Percentiles rank a stretch among this genome's conserved stretches.
Conservation (phyloP, 805 yeast species). For the Cyberlindnera maritima region DNA sequence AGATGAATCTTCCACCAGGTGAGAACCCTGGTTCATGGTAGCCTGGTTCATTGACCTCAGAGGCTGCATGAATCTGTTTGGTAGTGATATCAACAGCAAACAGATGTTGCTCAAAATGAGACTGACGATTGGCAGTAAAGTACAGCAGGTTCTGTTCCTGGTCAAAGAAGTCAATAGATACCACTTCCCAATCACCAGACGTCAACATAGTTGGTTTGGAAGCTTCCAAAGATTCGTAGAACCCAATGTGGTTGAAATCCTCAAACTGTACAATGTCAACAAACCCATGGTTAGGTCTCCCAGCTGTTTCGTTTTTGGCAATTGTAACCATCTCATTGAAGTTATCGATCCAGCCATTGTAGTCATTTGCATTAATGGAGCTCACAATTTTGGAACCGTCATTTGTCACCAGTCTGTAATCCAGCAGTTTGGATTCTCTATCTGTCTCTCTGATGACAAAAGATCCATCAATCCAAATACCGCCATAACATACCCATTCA, state of each 20-base stretch:
- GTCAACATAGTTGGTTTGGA: constrained; percentile 41
- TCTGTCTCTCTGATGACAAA: constrained; percentile 61
- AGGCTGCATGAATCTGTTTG: constrained; percentile 25
- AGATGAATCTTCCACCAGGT: constrained; percentile 51
- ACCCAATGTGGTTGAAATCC: constrained; percentile 64
- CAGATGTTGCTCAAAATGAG: constrained; percentile 52
- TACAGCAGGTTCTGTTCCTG: constrained; percentile 44
- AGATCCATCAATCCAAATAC: constrained; percentile 52
- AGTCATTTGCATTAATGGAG: constrained; percentile 39
- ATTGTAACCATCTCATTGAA: constrained; percentile 36
- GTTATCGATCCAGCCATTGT: constrained; percentile 61
- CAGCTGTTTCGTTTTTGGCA: constrained; percentile 33
- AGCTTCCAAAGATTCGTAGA: constrained; percentile 45
- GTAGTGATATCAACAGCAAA: constrained; percentile 44
- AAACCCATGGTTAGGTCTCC: constrained; percentile 46
- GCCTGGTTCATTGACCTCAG: constrained; percentile 37
- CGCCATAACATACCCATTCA: constrained; percentile 59
- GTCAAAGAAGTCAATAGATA: constrained; percentile 47
- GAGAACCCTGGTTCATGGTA: constrained; percentile 54
- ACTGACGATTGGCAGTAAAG: constrained; percentile 55
- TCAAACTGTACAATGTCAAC: constrained; percentile 54
- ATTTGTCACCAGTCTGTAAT: constrained; percentile 42
- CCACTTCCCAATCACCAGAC: constrained; percentile 50
- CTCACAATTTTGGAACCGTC: constrained; percentile 38
- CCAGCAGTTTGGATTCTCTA: constrained; percentile 55